Evolutionary conservation across 202 grass and related monocot species (phyloP), one percentile per base, ranked within the genome.

Genomic region (Saccharum hybrid): DNA sequence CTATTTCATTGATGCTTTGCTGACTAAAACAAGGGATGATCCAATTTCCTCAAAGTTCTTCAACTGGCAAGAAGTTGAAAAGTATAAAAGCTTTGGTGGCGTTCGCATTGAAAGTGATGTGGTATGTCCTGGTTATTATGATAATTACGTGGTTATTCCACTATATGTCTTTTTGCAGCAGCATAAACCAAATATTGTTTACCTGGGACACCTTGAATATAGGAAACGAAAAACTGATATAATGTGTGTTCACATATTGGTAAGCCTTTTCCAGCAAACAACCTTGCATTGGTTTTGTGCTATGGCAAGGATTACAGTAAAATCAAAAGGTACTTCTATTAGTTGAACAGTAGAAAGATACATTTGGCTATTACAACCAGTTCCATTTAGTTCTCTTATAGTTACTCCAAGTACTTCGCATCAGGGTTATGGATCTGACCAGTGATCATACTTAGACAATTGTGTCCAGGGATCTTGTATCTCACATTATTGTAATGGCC

Each of bases 81-180:
- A 88, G 54, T 90, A 83, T 43, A 90, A 85, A 82, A 93, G 45
- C 26, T 98, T 95, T 76, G 96, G 96, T 72, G 96, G 96, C 78
- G 89, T 98, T 81, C 87, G 90, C 38, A 98, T 98, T 74, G 96
- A 95, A 95, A 98, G 96, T 85, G 83, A 93, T 86, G 83, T 98
- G 92, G 92, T 98, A 95, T 87, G 90, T 70, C 57, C 76, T 78
- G 9, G n/a, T 81, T 81, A 54, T 66, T 60, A 76, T 33, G 0
- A 1, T 63, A 28, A 71, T 46, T 71, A 34, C 1, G 12, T 49
- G 14, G 23, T 49, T 15, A 22, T 19, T 59, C 38, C 15, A 48
- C 42, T 46, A 63, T 66, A 23, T 64, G 6, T 46, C 82, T 12
- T 45, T 56, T 51, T 71, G 22, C 22, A 76, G 51, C 39, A 69